Evolutionary conservation across 345 rosid genomes (phyloP).

Genomic region (Eucalyptus melliodora): DNA sequence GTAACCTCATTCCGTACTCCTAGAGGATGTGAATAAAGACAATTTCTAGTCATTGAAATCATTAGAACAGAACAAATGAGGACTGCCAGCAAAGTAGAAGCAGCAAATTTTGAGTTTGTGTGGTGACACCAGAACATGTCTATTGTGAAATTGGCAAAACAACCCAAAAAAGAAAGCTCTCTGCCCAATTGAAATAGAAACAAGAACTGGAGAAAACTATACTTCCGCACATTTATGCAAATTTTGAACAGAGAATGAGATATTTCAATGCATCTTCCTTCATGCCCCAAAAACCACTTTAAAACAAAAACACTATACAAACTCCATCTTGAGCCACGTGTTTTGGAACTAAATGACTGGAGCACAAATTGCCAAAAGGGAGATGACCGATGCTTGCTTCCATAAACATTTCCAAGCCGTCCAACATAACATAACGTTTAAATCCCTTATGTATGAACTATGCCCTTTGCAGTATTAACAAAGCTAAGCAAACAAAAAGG

Average conservation of each 20-base stretch:
- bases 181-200: background rate
- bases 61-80: background rate
- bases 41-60: background rate
- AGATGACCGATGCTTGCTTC: background rate
- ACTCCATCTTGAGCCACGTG: background rate
- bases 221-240: background rate
- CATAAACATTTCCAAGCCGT: background rate
- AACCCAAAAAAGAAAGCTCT: background rate
- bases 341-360: background rate
- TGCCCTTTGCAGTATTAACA: background rate
- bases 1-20: conserved; percentile 61
- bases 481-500: background rate
- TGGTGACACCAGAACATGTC: background rate
- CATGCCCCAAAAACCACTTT: background rate
- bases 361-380: background rate
- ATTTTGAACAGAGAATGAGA: background rate
- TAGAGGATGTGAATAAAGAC: conserved; percentile 5
- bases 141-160: background rate
- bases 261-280: background rate
- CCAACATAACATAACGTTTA: background rate
- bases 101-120: background rate
- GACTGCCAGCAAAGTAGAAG: background rate
- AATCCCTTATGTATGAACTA: background rate
- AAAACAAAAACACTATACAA: background rate
- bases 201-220: background rate